Evolutionary conservation across 352 stramenopile species (phyloP).

Genomic region (Pythium utonaiense): DNA sequence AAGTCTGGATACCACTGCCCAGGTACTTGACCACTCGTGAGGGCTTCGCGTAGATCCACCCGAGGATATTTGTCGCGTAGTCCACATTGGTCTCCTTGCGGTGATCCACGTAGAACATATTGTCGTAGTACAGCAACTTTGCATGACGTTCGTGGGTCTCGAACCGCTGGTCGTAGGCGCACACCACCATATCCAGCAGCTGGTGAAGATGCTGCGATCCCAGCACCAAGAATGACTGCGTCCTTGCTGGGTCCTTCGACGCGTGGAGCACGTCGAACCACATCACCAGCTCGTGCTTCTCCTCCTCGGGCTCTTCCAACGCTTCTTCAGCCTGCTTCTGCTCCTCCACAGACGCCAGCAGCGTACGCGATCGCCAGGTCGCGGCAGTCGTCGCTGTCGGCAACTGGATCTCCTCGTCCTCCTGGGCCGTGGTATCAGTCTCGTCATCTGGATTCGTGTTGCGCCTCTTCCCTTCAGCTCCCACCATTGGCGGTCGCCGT

Average conservation of each 20-base stretch:
- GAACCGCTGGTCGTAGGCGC: slow-evolving; percentile 60
- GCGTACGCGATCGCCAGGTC: slow-evolving; percentile 22
- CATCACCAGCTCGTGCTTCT: slow-evolving; percentile 42
- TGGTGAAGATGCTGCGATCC: slow-evolving; percentile 49
- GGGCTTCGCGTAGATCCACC: slow-evolving; percentile 49
- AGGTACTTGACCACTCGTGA: slow-evolving; percentile 30
- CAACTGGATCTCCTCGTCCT: slow-evolving; percentile 6
- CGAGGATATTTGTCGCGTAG: slow-evolving; percentile 50
- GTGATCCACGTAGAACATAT: slow-evolving; percentile 57
- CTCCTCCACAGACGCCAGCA: slow-evolving; percentile 18
- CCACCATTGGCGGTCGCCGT: slow-evolving; percentile 16
- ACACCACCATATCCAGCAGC: slow-evolving; percentile 60
- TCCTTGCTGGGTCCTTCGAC: slow-evolving; percentile 56
- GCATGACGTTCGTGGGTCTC: slow-evolving; percentile 31
- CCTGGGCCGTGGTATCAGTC: background rate
- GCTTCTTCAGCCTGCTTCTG: background rate
- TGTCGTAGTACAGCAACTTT: slow-evolving; percentile 63
- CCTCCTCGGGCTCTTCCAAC: background rate
- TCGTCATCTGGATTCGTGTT: background rate
- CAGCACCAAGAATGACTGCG: slow-evolving; percentile 71
- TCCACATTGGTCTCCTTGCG: slow-evolving; percentile 36
- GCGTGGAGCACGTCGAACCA: slow-evolving; percentile 75
- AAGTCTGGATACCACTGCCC: background rate
- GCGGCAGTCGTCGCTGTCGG: slow-evolving; percentile 21
- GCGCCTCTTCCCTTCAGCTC: background rate